Percentiles rank a stretch among this genome's conserved stretches.
Conservation (phyloP, 805 yeast species). For the Wickerhamiella sergipiensis region DNA sequence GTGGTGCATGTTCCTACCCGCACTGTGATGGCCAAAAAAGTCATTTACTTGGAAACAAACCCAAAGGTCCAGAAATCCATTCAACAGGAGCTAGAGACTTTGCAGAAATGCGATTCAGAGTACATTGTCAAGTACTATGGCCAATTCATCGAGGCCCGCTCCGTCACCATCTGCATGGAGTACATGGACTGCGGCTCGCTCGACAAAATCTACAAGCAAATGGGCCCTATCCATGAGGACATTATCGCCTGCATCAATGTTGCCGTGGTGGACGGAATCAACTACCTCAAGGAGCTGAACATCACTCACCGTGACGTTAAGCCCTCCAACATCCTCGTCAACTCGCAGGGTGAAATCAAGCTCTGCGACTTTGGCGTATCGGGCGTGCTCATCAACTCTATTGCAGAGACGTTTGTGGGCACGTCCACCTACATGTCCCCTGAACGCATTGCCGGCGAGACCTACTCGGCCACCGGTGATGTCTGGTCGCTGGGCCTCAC, state of each 20-base stretch:
- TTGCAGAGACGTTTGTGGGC: slow-evolving; percentile 96
- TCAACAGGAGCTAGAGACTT: slow-evolving; percentile 71
- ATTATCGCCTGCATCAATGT: slow-evolving; percentile 62
- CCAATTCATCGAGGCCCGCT: slow-evolving; percentile 55
- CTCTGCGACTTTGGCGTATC: slow-evolving; percentile 96
- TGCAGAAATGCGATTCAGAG: slow-evolving; percentile 75
- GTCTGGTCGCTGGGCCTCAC: slow-evolving; percentile 94
- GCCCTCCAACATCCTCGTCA: slow-evolving; percentile 84
- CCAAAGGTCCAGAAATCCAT: slow-evolving; percentile 69
- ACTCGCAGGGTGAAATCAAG: slow-evolving; percentile 75
- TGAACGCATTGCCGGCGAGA: slow-evolving; percentile 89
- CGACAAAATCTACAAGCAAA: slow-evolving; percentile 53
- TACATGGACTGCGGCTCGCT: slow-evolving; percentile 90
- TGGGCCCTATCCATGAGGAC: slow-evolving; percentile 53
- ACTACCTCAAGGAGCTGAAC: slow-evolving; percentile 68
- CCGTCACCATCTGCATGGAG: slow-evolving; percentile 87
- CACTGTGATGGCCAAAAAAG: slow-evolving; percentile 79
- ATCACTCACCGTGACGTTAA: slow-evolving; percentile 94
- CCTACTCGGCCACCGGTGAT: slow-evolving; percentile 88
- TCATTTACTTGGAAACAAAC: slow-evolving; percentile 74
- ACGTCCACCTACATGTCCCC: slow-evolving; percentile 98
- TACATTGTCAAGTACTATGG: slow-evolving; percentile 86
- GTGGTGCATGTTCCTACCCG: slow-evolving; percentile 83
- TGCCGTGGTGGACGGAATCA: slow-evolving; percentile 67
- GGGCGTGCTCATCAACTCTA: slow-evolving; percentile 79